A percentile compares a stretch with the other conserved stretches of the same genome.
Evolutionary conservation across 768 basidiomycete genomes (phyloP).

Genomic region (Russula lepida): DNA sequence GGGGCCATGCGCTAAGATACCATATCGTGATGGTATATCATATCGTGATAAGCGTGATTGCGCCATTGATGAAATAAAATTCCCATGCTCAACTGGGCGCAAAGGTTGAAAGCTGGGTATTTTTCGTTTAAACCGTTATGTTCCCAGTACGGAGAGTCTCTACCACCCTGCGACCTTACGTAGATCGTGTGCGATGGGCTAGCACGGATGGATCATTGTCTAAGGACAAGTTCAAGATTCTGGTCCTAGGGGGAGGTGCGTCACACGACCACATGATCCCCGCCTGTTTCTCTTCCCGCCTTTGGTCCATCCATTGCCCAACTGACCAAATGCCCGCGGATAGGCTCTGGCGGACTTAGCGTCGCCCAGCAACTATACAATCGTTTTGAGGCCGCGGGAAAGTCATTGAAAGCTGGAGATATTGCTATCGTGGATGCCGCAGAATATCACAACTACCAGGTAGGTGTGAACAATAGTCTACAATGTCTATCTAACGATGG

Average conservation of each 20-base stretch:
- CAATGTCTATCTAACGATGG: neutral
- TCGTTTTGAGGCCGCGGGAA: conserved; percentile 63
- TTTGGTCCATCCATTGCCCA: neutral
- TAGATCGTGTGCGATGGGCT: conserved; percentile 23
- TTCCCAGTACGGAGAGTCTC: conserved; percentile 13
- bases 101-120: neutral
- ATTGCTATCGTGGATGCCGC: conserved; percentile 81
- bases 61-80: conserved; percentile 1
- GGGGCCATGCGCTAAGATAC: too few species aligned
- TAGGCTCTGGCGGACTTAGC: conserved; percentile 75
- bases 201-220: conserved; percentile 31
- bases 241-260: conserved; percentile 81
- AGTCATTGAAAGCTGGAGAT: conserved; percentile 61
- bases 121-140: neutral
- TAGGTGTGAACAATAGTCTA: conserved; percentile 23
- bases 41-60: neutral
- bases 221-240: conserved; percentile 63
- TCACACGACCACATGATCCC: conserved; percentile 3
- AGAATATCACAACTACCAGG: conserved; percentile 80
- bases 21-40: neutral
- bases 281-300: neutral
- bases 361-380: conserved; percentile 85
- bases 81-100: neutral
- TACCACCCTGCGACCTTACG: neutral
- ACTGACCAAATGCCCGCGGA: neutral